A percentile compares a stretch with the other conserved stretches of the same genome.
Evolutionary conservation across 208 protist species (phyloP).

Genomic region (Wallacemonas rigidus): DNA sequence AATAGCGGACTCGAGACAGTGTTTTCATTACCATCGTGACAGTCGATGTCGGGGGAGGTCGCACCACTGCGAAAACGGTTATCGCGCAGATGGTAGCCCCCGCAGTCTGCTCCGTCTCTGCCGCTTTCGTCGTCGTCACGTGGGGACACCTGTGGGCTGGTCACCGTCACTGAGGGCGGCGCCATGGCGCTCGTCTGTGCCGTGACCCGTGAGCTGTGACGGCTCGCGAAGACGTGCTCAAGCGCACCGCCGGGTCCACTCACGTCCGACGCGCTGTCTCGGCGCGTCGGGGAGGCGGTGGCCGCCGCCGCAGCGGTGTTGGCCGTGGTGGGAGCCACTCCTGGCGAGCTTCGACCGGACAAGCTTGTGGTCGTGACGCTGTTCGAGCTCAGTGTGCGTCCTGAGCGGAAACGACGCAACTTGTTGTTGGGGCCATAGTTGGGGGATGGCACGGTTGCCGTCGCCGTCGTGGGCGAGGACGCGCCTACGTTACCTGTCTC

Average conservation of each 20-base stretch:
- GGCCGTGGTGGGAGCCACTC: too few relatives aligned
- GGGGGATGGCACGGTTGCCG: background rate
- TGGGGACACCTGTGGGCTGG: background rate
- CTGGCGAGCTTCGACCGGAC: background rate
- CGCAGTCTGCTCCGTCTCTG: too few relatives aligned
- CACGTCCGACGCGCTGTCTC: too few relatives aligned
- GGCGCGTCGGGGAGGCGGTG: too few relatives aligned
- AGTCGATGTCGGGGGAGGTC: too few relatives aligned
- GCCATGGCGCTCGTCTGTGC: background rate
- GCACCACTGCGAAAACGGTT: too few relatives aligned
- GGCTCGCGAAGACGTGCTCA: too few relatives aligned
- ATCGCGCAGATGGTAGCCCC: too few relatives aligned
- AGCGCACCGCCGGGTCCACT: too few relatives aligned
- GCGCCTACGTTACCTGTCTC: background rate
- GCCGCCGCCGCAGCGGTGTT: too few relatives aligned
- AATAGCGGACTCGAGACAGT: background rate
- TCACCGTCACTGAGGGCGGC: slow-evolving; percentile 3
- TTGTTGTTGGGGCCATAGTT: slow-evolving; percentile 2
- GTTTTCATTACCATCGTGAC: background rate
- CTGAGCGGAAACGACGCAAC: background rate
- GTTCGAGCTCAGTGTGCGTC: background rate
- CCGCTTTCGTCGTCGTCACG: background rate
- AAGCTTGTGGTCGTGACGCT: background rate
- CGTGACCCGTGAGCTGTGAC: background rate
- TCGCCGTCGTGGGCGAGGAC: background rate